Base-by-base conservation (phyloP, 225 moss, liverwort and hornwort species). In the Pseudisothecium myosuroides region DNA sequence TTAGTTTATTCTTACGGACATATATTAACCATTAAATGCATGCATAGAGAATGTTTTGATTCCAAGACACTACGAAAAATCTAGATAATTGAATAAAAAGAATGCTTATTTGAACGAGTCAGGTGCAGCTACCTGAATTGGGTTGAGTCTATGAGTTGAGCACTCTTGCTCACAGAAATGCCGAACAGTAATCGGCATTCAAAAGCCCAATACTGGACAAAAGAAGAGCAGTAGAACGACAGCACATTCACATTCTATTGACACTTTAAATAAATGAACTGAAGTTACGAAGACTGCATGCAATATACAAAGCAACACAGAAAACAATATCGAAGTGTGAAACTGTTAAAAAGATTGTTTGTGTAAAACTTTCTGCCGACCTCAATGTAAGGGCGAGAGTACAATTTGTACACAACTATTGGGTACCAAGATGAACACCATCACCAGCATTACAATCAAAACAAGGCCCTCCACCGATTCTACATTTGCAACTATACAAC, bases 401-500 rank as follows among this genome's bases (percentile, higher is more conserved):
- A 74, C 62, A 52, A 74, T 92, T 86, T 91, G 86, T 89, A 89
- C 87, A 76, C 76, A 91, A 83, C 75, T 83, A 85, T 69, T 69
- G 88, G 66, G 80, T 64, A 61, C 71, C 89, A 86, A 59, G 88
- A 88, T 76, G 60, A 55, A 82, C 87, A 59, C 81, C 86, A 92
- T 24, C 86, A 88, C 50, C 50, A 37, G 79, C 63, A 83, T 84
- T 41, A 89, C 88, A 90, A 92, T 91, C 85, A 73, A 86, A 90
- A 92, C 92, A 87, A 66, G 86, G 84, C 73, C 87, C 77, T 89
- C 82, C 90, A 88, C 72, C 62, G 64, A 81, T 88, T 88, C 84
- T 81, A 82, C 88, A 87, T 88, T 85, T 88, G 89, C 84, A 88
- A 86, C 91, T 94, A 71, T 93, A 92, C 93, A 94, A 86, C 86